Percentiles rank a stretch among this genome's conserved stretches.
Conservation (phyloP, 2,329 filamentous ascomycete species). For the Paracoccidioides brasiliensis region DNA sequence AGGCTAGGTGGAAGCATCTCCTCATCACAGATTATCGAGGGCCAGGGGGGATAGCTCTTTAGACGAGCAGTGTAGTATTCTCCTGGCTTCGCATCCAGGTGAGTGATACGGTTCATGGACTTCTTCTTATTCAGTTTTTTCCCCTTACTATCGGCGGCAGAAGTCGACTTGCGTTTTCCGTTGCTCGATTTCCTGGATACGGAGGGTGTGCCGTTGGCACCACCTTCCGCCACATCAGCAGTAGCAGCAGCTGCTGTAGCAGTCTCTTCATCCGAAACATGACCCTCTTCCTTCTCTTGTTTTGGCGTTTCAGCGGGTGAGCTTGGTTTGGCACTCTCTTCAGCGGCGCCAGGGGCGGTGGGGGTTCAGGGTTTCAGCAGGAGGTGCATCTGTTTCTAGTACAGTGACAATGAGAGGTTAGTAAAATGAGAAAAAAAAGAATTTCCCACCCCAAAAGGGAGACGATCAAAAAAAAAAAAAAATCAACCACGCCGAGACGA, state of each 20-base stretch:
- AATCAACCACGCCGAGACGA: neutral
- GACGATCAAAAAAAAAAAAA: neutral
- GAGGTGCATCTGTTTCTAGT: slow-evolving; percentile 7
- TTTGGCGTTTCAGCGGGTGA: neutral
- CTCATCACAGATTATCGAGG: slow-evolving; percentile 85
- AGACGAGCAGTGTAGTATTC: slow-evolving; percentile 87
- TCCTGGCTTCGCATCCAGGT: slow-evolving; percentile 74
- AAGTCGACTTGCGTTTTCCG: slow-evolving; percentile 58
- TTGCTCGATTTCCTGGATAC: slow-evolving; percentile 39
- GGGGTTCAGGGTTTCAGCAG: slow-evolving; percentile 17
- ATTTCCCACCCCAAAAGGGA: too few species aligned
- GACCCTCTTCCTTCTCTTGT: slow-evolving; percentile 14
- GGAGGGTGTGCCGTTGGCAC: slow-evolving; percentile 37
- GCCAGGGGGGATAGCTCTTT: slow-evolving; percentile 92
- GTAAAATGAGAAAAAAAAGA: neutral
- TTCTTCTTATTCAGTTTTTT: slow-evolving; percentile 82
- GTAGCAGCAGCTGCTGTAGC: slow-evolving; percentile 15
- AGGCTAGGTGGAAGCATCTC: slow-evolving; percentile 77
- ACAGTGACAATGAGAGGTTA: slow-evolving; percentile 4
- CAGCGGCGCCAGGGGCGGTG: neutral
- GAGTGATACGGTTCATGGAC: slow-evolving; percentile 56
- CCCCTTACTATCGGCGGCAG: slow-evolving; percentile 51
- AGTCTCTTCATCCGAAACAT: slow-evolving; percentile 11
- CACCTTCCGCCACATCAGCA: slow-evolving; percentile 17
- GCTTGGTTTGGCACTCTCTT: slow-evolving; percentile 18